Evolutionary conservation across 345 rosid genomes (phyloP).

Genomic region (Ceriops zippeliana): DNA sequence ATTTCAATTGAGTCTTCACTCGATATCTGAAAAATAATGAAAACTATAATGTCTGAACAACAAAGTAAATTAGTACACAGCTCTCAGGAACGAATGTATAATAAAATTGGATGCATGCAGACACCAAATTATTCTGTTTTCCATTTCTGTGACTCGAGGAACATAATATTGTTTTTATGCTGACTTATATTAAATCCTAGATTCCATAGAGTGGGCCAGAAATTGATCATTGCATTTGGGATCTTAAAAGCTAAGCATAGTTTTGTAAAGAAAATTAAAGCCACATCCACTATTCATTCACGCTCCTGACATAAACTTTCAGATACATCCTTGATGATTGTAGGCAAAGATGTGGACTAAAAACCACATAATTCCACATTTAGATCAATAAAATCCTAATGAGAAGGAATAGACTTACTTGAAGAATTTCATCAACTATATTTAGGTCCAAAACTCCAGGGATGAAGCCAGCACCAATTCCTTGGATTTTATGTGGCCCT

Average conservation of each 20-base stretch:
- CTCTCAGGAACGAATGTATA: not conserved
- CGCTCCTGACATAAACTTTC: no score
- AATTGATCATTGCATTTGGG: no score
- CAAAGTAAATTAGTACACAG: not conserved
- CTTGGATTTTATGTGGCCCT: conserved; percentile 98
- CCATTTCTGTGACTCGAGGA: not conserved
- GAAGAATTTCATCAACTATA: conserved; percentile 76
- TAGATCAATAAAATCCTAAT: not conserved
- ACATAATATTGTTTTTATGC: not conserved
- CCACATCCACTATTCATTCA: no score
- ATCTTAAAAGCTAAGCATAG: no score
- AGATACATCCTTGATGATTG: no score
- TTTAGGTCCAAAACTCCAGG: conserved; percentile 77
- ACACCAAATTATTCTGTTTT: not conserved
- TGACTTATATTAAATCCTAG: no score
- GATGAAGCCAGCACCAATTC: conserved; percentile 88
- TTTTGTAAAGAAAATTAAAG: no score
- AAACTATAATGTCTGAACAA: not conserved
- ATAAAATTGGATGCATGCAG: not conserved
- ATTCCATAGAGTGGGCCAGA: no score
- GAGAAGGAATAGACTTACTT: conserved; percentile 39
- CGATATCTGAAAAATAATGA: conserved; percentile 29
- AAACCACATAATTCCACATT: not conserved
- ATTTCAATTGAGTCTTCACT: conserved; percentile 51
- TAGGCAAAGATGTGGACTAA: not conserved